These are phyloP conservation scores for Pisolithus microcarpus DNA, from an alignment of 768 basidiomycete species.

Conservation along the genomic window DNA sequence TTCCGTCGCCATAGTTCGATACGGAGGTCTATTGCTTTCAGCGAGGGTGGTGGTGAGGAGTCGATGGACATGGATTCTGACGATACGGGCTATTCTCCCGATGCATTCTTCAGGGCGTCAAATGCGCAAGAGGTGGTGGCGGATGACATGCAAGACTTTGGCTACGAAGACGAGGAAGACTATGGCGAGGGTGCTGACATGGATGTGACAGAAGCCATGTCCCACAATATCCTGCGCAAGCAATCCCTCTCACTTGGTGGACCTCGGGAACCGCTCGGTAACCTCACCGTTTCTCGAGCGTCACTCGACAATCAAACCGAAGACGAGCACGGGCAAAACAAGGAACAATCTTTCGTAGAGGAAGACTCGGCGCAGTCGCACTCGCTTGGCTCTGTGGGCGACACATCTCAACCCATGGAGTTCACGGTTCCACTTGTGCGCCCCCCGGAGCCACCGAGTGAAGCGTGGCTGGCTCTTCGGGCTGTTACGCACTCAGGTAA, in stretches of 20 bases:
- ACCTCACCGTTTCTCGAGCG: slow-evolving; percentile 12
- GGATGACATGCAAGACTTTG: slow-evolving; percentile 29
- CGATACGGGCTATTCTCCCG: slow-evolving; percentile 47
- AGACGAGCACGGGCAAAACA: slow-evolving; percentile 11
- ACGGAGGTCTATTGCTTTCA: slow-evolving; percentile 48
- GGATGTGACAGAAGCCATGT: no score
- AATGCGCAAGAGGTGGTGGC: slow-evolving; percentile 32
- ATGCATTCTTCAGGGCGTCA: slow-evolving; percentile 40
- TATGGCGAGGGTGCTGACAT: no score
- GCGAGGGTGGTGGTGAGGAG: slow-evolving; percentile 45
- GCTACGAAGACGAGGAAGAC: no score
- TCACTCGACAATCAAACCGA: slow-evolving; percentile 2
- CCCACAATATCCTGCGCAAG: no score
- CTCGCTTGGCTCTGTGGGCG: slow-evolving; percentile 31
- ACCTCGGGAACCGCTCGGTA: no score
- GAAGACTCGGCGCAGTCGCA: slow-evolving; percentile 23
- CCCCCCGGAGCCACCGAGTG: slow-evolving; percentile 41
- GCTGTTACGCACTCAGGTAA: slow-evolving; percentile 66
- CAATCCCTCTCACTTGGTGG: no score
- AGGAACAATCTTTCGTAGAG: slow-evolving; percentile 23
- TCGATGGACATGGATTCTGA: slow-evolving; percentile 63
- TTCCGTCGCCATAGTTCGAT: slow-evolving; percentile 50
- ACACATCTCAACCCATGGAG: slow-evolving; percentile 39
- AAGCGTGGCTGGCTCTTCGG: slow-evolving; percentile 65
- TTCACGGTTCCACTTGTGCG: no score